phyloP scores from a whole-genome alignment of 2,329 filamentous ascomycete genomes.

The Aspergillus phoenicis region DNA sequence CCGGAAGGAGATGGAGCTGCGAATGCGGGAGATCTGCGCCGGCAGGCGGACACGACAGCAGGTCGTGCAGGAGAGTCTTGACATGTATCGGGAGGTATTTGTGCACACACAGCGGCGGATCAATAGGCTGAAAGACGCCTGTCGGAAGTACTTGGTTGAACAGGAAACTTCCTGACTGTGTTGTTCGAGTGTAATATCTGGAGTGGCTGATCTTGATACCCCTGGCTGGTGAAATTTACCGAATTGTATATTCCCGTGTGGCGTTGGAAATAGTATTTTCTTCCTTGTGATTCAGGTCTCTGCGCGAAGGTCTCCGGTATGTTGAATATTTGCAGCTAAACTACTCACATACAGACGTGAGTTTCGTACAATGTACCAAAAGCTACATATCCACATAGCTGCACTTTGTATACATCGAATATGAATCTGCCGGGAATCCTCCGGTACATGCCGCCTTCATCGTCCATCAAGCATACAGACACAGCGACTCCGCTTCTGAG shows the following conservation, averaged over 20 bases:
- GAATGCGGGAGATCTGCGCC: slow-evolving; percentile 96
- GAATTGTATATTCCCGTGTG: not conserved
- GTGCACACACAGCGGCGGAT: slow-evolving; percentile 77
- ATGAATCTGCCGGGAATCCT: no score
- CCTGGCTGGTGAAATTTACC: not conserved
- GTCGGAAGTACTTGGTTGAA: slow-evolving; percentile 59
- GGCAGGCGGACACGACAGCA: slow-evolving; percentile 72
- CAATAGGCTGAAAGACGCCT: slow-evolving; percentile 61
- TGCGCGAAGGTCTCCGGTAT: no score
- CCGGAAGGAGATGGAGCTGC: slow-evolving; percentile 94
- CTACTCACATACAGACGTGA: no score
- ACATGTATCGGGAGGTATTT: slow-evolving; percentile 86
- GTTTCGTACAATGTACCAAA: no score
- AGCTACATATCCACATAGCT: no score
- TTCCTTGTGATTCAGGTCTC: no score
- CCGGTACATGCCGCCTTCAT: no score
- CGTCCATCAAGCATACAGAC: no score
- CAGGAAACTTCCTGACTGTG: slow-evolving; percentile 25
- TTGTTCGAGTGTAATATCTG: not conserved
- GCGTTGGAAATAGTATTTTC: not conserved
- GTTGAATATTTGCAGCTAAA: no score
- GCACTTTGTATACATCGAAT: no score
- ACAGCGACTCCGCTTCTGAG: no score
- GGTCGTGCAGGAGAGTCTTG: slow-evolving; percentile 80
- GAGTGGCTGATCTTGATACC: slow-evolving; percentile 9